Base-by-base conservation (phyloP, 2,329 filamentous ascomycete species). In the Alternaria gaisen region DNA sequence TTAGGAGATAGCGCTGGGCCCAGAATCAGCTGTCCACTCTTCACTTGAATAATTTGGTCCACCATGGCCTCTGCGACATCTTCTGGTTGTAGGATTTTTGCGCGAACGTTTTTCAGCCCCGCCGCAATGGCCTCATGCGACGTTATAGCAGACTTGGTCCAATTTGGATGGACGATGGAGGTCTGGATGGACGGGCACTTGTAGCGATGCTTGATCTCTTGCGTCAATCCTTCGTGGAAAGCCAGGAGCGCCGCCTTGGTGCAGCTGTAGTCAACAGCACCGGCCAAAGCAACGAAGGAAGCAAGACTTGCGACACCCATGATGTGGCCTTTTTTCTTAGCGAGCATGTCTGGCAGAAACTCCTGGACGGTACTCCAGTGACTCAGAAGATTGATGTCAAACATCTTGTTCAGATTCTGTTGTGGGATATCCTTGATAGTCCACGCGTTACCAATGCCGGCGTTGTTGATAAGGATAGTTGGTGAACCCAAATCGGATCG, bases 181-280 rank as follows among this genome's bases (percentile, higher is more conserved):
- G 79, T 80, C 61, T 80, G 79, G 70, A 83, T 78, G 59, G 81
- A 70, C 18, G 80, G 80, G 20, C 77, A 80, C 12, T 79, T 72
- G 71, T 81, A 78, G 40, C 79, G 75, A 57, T 79, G 74, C 58
- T 81, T 79, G 16, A 82, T 65, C 60, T 83, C 81, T 41, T 78
- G 72, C 0, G 68, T 72, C 4, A 83, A 71, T 8, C 68, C 72
- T 57, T 79, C 77, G 30, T 79, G 69, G 32, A 79, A 74, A 11
- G 75, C 72, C 18, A 73, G 61, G 3, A 78, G 60, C 6, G 68
- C 77, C 18, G 69, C 72, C 61, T 79, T 79, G 9, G 77, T 74
- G 44, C 70, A 71, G 64, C 70, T 70, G 53, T 79, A 79, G 44
- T 79, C 77, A 16, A 72, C 73, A 30, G 72, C 70, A 18, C 69